These are phyloP conservation scores for Colletotrichum falcatum DNA, from an alignment of 2,329 filamentous ascomycete genomes.

Conservation along the genomic window DNA sequence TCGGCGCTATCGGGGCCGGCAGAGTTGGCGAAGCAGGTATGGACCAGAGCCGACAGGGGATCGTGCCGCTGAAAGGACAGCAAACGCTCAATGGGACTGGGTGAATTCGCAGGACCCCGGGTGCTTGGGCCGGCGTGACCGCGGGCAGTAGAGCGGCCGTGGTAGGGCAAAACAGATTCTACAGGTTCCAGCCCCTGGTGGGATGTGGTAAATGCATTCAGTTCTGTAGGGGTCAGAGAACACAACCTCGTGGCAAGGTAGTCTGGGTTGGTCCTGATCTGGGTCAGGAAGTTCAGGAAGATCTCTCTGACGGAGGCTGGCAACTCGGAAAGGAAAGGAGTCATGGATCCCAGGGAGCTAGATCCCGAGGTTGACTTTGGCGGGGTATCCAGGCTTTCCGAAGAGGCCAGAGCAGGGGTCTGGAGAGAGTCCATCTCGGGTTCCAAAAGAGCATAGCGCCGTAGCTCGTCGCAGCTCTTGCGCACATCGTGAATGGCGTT, in stretches of 20 bases:
- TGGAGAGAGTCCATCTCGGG: constrained; percentile 77
- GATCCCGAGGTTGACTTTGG: constrained; percentile 42
- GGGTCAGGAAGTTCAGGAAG: constrained; percentile 82
- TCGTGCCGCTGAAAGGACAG: constrained; percentile 91
- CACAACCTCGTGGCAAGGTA: constrained; percentile 88
- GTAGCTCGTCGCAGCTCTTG: constrained; percentile 79
- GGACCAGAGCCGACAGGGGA: constrained; percentile 84
- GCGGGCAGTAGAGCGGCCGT: constrained; percentile 63
- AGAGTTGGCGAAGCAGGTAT: constrained; percentile 90
- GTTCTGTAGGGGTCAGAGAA: constrained; percentile 79
- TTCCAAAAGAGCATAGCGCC: constrained; percentile 77
- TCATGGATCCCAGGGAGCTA: constrained; percentile 57
- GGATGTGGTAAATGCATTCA: constrained; percentile 81
- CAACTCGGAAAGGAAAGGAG: constrained; percentile 77
- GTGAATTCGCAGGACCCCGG: constrained; percentile 53
- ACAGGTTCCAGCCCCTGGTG: constrained; percentile 83
- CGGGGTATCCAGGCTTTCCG: constrained; percentile 36
- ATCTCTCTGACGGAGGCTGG: constrained; percentile 80
- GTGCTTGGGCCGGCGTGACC: constrained; percentile 54
- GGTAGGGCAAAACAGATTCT: constrained; percentile 84
- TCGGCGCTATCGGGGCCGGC: constrained; percentile 85
- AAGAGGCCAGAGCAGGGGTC: constrained; percentile 58
- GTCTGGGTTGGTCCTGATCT: constrained; percentile 86
- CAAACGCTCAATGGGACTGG: constrained; percentile 82
- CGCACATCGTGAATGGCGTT: constrained; percentile 84